phyloP scores from a whole-genome alignment of 2,329 filamentous ascomycete species.

The Claviceps monticola region DNA sequence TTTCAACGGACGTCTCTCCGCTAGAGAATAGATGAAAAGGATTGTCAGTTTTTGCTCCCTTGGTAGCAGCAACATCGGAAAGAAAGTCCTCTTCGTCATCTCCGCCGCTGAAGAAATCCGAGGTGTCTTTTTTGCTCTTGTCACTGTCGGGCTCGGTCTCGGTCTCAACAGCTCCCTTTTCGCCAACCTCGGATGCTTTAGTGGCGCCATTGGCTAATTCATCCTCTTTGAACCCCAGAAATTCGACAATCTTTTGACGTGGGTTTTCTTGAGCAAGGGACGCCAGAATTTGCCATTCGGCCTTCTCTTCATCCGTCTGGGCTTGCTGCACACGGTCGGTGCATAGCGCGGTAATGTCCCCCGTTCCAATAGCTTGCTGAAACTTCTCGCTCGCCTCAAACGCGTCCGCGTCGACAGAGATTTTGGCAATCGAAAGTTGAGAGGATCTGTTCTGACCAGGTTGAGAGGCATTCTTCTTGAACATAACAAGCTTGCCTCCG shows the following conservation, averaged over 20 bases:
- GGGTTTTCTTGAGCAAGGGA: constrained; percentile 75
- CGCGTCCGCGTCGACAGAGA: constrained; percentile 75
- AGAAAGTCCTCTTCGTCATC: constrained; percentile 72
- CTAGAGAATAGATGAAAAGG: constrained; percentile 84
- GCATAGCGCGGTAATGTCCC: constrained; percentile 67
- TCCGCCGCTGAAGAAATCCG: constrained; percentile 62
- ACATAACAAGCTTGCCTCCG: constrained; percentile 76
- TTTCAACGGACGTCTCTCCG: constrained; percentile 71
- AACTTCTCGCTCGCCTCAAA: constrained; percentile 77
- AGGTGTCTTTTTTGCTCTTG: constrained; percentile 45
- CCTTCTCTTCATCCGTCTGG: constrained; percentile 79
- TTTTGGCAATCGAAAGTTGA: constrained; percentile 72
- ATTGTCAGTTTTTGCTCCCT: constrained; percentile 84
- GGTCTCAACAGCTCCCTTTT: constrained; percentile 15
- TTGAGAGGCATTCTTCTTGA: constrained; percentile 45
- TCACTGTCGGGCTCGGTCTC: constrained; percentile 19
- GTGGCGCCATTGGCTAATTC: constrained; percentile 36
- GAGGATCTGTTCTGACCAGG: constrained; percentile 55
- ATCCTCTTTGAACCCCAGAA: constrained; percentile 72
- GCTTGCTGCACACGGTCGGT: constrained; percentile 62
- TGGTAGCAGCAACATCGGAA: constrained; percentile 69
- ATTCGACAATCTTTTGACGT: constrained; percentile 73
- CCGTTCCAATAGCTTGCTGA: constrained; percentile 64
- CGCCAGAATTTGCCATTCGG: constrained; percentile 90
- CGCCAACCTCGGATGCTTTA: constrained; percentile 13